Percentiles rank a stretch among this genome's conserved stretches.
These are phyloP conservation scores for Nemania sp. DNA, from an alignment of 2,329 filamentous ascomycete species.

Conservation along the genomic window DNA sequence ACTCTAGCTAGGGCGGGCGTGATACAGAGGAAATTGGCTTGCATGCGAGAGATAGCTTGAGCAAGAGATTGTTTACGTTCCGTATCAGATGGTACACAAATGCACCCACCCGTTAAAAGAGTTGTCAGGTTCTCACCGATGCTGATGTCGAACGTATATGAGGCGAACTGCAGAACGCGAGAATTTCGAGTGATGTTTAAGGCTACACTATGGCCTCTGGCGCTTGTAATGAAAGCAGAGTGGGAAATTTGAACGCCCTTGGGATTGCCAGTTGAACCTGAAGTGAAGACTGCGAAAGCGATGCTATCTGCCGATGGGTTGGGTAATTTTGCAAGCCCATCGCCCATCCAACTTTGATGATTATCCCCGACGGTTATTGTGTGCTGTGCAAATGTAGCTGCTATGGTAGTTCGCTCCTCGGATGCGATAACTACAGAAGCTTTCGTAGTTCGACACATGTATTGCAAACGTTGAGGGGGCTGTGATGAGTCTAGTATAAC, in stretches of 20 bases:
- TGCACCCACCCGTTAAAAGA: conserved; percentile 42
- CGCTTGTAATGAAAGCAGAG: conserved; percentile 66
- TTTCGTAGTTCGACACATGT: not conserved
- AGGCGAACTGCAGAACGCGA: conserved; percentile 43
- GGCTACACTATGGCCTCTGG: conserved; percentile 56
- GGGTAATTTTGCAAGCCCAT: conserved; percentile 54
- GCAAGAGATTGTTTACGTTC: conserved; percentile 35
- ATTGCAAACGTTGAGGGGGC: conserved; percentile 27
- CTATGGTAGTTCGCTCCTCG: not conserved
- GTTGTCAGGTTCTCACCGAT: conserved; percentile 40
- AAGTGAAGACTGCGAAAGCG: conserved; percentile 60
- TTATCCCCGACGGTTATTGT: conserved; percentile 13
- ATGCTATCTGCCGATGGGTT: not conserved
- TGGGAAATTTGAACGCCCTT: conserved; percentile 69
- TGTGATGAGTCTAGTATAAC: conserved; percentile 42
- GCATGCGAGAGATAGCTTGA: conserved; percentile 34
- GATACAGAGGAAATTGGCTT: conserved; percentile 38
- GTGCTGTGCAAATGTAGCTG: conserved; percentile 6
- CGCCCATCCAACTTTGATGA: not conserved
- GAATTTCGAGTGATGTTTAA: conserved; percentile 19
- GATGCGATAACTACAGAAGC: conserved; percentile 16
- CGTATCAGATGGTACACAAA: conserved; percentile 41
- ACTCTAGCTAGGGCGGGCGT: conserved; percentile 44
- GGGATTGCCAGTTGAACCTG: conserved; percentile 68
- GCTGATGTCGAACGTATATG: conserved; percentile 40